Evolutionary conservation across 2,329 filamentous ascomycete species (phyloP).

Genomic region (Talaromyces funiculosus): DNA sequence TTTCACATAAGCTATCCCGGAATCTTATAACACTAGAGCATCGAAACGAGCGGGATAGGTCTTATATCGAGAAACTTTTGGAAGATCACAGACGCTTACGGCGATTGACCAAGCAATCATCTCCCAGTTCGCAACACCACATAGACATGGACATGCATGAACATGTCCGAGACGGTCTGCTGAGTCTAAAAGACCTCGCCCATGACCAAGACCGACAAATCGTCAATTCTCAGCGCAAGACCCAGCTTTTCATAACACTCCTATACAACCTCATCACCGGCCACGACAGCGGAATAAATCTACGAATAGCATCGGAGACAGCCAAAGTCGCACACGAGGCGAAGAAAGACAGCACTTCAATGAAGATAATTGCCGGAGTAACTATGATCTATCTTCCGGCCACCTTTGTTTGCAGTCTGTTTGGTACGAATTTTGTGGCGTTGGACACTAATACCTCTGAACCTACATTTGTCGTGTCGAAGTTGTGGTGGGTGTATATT

Average conservation of each 20-base stretch:
- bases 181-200: slow-evolving; percentile 16
- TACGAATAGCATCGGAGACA: slow-evolving; percentile 15
- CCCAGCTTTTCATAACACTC: slow-evolving; percentile 18
- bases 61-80: slow-evolving; percentile 16
- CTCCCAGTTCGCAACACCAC: background rate
- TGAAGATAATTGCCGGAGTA: slow-evolving; percentile 22
- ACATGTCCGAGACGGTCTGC: slow-evolving; percentile 16
- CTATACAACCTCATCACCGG: slow-evolving; percentile 21
- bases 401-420: slow-evolving; percentile 22
- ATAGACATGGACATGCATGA: slow-evolving; percentile 9
- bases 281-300: slow-evolving; percentile 19
- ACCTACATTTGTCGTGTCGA: slow-evolving; percentile 16
- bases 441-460: slow-evolving; percentile 15
- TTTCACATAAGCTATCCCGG: slow-evolving; percentile 18
- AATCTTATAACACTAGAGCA: slow-evolving; percentile 20
- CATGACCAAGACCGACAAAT: slow-evolving; percentile 17
- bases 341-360: slow-evolving; percentile 20
- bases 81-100: slow-evolving; percentile 16
- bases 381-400: slow-evolving; percentile 22
- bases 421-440: slow-evolving; percentile 19
- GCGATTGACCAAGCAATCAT: slow-evolving; percentile 4
- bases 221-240: slow-evolving; percentile 15
- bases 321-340: slow-evolving; percentile 17
- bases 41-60: slow-evolving; percentile 17
- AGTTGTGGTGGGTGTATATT: slow-evolving; percentile 18